phyloP scores from a whole-genome alignment of 139 green algal species.

The Auxenochlorella pyrenoidosa region DNA sequence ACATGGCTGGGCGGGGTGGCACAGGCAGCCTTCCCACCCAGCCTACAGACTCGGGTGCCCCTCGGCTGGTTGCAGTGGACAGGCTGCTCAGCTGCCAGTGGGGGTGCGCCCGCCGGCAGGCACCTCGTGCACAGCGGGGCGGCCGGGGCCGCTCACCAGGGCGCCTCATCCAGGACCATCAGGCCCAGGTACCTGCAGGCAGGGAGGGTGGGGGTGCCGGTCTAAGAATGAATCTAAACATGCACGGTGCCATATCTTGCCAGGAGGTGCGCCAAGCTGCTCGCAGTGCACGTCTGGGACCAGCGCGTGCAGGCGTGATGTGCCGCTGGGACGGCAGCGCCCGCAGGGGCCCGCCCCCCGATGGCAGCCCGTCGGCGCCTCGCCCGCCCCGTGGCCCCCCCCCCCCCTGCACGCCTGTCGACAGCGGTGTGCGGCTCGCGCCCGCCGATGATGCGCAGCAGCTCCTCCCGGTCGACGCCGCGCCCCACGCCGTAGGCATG shows the following conservation, averaged over 20 bases:
- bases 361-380: not conserved
- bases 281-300: too few species aligned
- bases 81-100: too few species aligned
- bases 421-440: not conserved
- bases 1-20: too few species aligned
- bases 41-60: too few species aligned
- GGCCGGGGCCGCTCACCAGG: conserved; percentile 26
- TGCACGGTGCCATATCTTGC: too few species aligned
- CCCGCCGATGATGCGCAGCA: conserved; percentile 61
- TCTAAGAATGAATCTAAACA: conserved; percentile 15
- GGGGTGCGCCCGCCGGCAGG: too few species aligned
- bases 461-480: conserved; percentile 73
- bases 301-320: too few species aligned
- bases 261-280: too few species aligned
- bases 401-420: not conserved
- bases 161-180: conserved; percentile 66
- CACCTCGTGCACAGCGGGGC: too few species aligned
- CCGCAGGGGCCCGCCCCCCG: not conserved
- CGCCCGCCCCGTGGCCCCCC: not conserved
- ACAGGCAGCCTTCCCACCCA: too few species aligned
- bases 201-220: too few species aligned
- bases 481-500: conserved; percentile 81
- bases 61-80: too few species aligned
- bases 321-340: not conserved
- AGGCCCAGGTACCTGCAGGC: conserved; percentile 65